Evolutionary conservation across 2,329 filamentous ascomycete genomes (phyloP).

Genomic region (Calonectria multiphialidica): DNA sequence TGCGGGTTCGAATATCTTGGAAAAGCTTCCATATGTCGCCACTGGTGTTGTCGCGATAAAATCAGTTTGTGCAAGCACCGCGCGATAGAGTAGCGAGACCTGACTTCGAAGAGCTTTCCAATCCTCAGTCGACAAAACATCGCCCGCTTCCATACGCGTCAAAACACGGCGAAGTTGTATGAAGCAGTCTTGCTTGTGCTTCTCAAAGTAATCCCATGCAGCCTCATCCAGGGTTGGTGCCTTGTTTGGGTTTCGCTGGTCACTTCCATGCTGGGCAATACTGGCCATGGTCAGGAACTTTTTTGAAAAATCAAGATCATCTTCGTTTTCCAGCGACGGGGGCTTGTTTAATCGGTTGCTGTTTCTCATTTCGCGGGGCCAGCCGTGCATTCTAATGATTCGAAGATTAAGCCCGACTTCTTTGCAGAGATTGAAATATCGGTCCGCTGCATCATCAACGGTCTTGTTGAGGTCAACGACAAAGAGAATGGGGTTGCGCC

Average conservation of each 20-base stretch:
- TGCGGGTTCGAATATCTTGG: conserved; percentile 77
- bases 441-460: conserved; percentile 58
- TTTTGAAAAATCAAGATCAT: conserved; percentile 48
- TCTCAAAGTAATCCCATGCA: conserved; percentile 55
- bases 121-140: conserved; percentile 39
- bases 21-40: conserved; percentile 53
- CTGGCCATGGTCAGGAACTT: conserved; percentile 48
- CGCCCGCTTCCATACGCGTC: conserved; percentile 43
- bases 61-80: conserved; percentile 53
- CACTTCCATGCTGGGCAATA: conserved; percentile 34
- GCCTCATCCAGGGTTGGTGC: conserved; percentile 58
- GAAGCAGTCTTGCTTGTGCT: conserved; percentile 47
- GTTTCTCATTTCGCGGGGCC: conserved; percentile 52
- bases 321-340: neutral
- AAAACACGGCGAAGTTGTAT: conserved; percentile 52
- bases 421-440: conserved; percentile 53
- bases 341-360: conserved; percentile 45
- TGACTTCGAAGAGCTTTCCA: conserved; percentile 47
- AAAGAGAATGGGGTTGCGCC: conserved; percentile 54
- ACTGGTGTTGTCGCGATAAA: conserved; percentile 62
- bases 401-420: conserved; percentile 48
- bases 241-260: conserved; percentile 30
- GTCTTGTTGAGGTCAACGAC: conserved; percentile 62
- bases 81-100: conserved; percentile 52
- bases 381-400: conserved; percentile 56